Percentiles rank a stretch among this genome's conserved stretches.
Conservation (phyloP, 2,329 filamentous ascomycete genomes). For the Trichophyton benhamiae region DNA sequence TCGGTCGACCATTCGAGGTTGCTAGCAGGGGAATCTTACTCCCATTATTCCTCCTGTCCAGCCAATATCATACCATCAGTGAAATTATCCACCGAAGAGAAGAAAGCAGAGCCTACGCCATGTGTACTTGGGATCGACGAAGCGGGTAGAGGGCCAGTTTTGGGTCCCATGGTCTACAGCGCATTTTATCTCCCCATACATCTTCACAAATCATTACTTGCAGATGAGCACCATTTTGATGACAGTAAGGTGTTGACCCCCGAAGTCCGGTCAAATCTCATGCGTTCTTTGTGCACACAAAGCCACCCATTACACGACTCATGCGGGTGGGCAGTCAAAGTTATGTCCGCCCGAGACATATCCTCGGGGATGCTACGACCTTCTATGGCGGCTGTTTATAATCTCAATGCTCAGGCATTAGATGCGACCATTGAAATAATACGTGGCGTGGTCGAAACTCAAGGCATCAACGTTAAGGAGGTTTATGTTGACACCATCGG, state of each 20-base stretch:
- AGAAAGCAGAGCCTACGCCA: slow-evolving; percentile 35
- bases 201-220: slow-evolving; percentile 58
- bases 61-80: slow-evolving; percentile 42
- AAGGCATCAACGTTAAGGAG: slow-evolving; percentile 69
- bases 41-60: slow-evolving; percentile 59
- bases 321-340: slow-evolving; percentile 73
- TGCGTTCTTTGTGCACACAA: slow-evolving; percentile 57
- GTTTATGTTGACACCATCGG: slow-evolving; percentile 96
- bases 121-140: slow-evolving; percentile 86
- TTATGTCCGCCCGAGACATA: slow-evolving; percentile 76
- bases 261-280: slow-evolving; percentile 60
- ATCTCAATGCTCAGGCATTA: slow-evolving; percentile 91
- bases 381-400: slow-evolving; percentile 48
- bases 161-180: slow-evolving; percentile 60
- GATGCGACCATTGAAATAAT: slow-evolving; percentile 81
- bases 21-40: slow-evolving; percentile 55
- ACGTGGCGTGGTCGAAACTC: slow-evolving; percentile 55
- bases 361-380: slow-evolving; percentile 61
- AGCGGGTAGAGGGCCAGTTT: slow-evolving; percentile 84
- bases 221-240: slow-evolving; percentile 72
- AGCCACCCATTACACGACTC: slow-evolving; percentile 45
- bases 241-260: slow-evolving; percentile 88
- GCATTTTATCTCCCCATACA: slow-evolving; percentile 60
- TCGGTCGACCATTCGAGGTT: slow-evolving; percentile 50
- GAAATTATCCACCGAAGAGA: slow-evolving; percentile 17